phyloP scores from a whole-genome alignment of 2,329 filamentous ascomycete species.

The Fusarium bactridioides region DNA sequence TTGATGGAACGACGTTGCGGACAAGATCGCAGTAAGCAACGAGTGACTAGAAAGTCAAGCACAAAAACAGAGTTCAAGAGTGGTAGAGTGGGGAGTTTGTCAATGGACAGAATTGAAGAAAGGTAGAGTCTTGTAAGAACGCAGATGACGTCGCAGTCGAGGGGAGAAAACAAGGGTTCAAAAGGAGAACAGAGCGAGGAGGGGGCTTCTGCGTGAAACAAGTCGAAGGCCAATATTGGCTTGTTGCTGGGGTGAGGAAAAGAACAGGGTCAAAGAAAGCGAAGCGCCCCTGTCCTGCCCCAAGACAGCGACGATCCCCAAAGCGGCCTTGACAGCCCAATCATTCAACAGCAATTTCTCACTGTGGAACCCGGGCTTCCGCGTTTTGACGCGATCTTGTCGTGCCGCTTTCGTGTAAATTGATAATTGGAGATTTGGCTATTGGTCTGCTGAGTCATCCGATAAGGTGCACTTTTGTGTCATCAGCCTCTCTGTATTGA shows the following conservation, averaged over 20 bases:
- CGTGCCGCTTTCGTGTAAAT: conserved; percentile 46
- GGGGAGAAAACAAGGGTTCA: conserved; percentile 25
- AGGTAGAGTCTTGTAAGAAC: background rate
- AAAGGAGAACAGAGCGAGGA: conserved; percentile 11
- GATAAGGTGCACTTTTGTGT: conserved; percentile 4
- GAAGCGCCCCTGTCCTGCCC: conserved; percentile 6
- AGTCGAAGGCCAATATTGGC: background rate
- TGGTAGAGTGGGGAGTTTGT: conserved; percentile 30
- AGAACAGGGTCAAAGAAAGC: conserved; percentile 3
- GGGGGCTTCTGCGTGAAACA: conserved; percentile 18
- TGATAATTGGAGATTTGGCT: conserved; percentile 4
- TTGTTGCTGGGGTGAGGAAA: conserved; percentile 31
- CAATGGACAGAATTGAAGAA: conserved; percentile 1
- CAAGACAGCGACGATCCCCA: conserved; percentile 9
- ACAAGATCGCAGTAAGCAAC: background rate
- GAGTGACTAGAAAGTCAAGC: background rate
- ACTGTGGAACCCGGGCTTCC: conserved; percentile 5
- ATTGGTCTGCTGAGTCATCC: conserved; percentile 32
- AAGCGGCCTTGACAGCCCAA: background rate
- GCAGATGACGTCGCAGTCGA: conserved; percentile 29
- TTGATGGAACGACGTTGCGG: conserved; percentile 4
- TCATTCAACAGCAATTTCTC: conserved; percentile 14
- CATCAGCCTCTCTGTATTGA: background rate
- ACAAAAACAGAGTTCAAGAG: background rate
- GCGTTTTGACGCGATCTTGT: conserved; percentile 30